Evolutionary conservation across 371 early-diverging fungal genomes (phyloP).

Genomic region (Antonospora locustae): DNA sequence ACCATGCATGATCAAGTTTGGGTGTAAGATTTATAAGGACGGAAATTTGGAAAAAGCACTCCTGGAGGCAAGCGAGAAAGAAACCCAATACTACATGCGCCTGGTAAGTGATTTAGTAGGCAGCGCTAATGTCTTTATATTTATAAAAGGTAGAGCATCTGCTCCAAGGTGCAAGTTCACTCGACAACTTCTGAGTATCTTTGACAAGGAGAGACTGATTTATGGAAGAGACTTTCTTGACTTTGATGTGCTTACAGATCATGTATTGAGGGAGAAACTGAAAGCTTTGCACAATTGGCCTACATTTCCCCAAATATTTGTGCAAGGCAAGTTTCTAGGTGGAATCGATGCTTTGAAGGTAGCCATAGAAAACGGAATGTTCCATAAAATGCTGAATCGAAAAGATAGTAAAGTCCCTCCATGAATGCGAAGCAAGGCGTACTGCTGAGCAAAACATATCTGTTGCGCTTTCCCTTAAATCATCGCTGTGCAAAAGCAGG

Average conservation of each 20-base stretch:
- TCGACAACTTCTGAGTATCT: conserved; percentile 21
- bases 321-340: conserved; percentile 84
- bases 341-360: conserved; percentile 83
- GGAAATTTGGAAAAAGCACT: conserved; percentile 19
- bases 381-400: too few relatives aligned
- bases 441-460: too few relatives aligned
- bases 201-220: conserved; percentile 12
- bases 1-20: conserved; percentile 13
- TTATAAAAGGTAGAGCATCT: conserved; percentile 89
- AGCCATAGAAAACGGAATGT: too few relatives aligned
- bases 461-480: too few relatives aligned
- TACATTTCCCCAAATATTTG: conserved; percentile 87
- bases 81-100: conserved; percentile 8
- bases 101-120: conserved; percentile 30
- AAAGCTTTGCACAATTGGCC: conserved; percentile 75
- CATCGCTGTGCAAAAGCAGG: too few relatives aligned
- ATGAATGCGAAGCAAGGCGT: too few relatives aligned
- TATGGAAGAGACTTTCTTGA: conserved; percentile 52
- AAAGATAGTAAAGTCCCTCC: too few relatives aligned
- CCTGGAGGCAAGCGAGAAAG: conserved; percentile 12
- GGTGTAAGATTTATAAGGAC: conserved; percentile 7
- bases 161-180: conserved; percentile 54
- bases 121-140: conserved; percentile 64
- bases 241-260: conserved; percentile 71
- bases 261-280: conserved; percentile 58